phyloP scores from a whole-genome alignment of 306 rosid species.

The Acacia acuminata region DNA sequence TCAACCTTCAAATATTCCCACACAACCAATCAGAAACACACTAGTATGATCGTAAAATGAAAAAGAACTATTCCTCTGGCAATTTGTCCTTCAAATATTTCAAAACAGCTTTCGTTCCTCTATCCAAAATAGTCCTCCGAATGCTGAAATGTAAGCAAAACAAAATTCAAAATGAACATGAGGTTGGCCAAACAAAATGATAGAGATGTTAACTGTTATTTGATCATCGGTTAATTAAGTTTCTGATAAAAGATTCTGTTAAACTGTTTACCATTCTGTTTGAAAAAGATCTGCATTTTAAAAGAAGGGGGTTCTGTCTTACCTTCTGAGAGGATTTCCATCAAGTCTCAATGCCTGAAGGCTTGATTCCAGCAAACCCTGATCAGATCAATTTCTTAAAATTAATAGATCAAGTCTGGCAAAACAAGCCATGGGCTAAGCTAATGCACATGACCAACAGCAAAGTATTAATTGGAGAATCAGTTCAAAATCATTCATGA shows the following conservation, averaged over 20 bases:
- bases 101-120: slow-evolving; percentile 86
- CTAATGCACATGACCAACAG: slow-evolving; percentile 7
- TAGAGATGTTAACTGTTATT: background rate
- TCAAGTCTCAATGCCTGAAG: slow-evolving; percentile 78
- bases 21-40: background rate
- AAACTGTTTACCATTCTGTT: background rate
- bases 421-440: slow-evolving; percentile 14
- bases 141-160: slow-evolving; percentile 56
- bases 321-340: slow-evolving; percentile 98
- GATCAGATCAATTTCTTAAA: slow-evolving; percentile 35
- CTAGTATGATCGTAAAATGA: background rate
- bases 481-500: background rate
- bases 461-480: background rate
- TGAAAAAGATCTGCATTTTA: slow-evolving; percentile 8
- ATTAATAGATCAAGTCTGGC: slow-evolving; percentile 24
- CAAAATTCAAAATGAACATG: background rate
- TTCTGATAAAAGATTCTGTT: background rate
- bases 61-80: slow-evolving; percentile 42
- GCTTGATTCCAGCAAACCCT: slow-evolving; percentile 89
- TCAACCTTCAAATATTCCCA: background rate
- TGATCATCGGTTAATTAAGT: background rate
- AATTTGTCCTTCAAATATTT: slow-evolving; percentile 80
- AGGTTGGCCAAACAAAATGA: background rate
- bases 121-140: slow-evolving; percentile 78
- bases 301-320: slow-evolving; percentile 11